These are phyloP conservation scores for Clarireedia homoeocarpa DNA, from an alignment of 2,329 filamentous ascomycete species.

Conservation along the genomic window DNA sequence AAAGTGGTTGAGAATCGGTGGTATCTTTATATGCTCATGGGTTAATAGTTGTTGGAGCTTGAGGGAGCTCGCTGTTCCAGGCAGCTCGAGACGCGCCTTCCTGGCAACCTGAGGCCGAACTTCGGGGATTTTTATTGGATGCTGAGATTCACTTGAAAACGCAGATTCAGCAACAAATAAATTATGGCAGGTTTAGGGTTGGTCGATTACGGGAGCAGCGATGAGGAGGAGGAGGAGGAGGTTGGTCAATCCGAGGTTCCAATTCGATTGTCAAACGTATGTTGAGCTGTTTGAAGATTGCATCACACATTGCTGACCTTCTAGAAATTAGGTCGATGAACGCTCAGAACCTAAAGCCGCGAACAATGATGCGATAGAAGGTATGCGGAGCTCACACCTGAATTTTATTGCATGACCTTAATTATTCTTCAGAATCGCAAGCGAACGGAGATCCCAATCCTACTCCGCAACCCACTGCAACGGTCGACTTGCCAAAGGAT, in stretches of 20 bases:
- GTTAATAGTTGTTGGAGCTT: slow-evolving; percentile 9
- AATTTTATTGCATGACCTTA: slow-evolving; percentile 8
- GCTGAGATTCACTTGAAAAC: neutral
- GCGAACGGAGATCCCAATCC: slow-evolving; percentile 8
- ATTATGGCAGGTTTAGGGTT: slow-evolving; percentile 30
- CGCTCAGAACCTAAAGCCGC: slow-evolving; percentile 9
- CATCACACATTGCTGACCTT: slow-evolving; percentile 16
- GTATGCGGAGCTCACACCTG: slow-evolving; percentile 12
- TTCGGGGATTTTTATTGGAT: neutral
- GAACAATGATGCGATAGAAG: slow-evolving; percentile 15
- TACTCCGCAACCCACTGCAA: neutral
- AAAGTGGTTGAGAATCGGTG: neutral
- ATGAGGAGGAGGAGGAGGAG: slow-evolving; percentile 32
- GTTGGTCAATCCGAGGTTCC: slow-evolving; percentile 14
- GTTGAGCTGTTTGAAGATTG: slow-evolving; percentile 1
- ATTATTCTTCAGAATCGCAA: slow-evolving; percentile 13
- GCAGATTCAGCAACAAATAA: neutral
- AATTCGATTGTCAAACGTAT: slow-evolving; percentile 17
- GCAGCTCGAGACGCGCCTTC: slow-evolving; percentile 10
- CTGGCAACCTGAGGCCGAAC: slow-evolving; percentile 2
- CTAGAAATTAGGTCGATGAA: slow-evolving; percentile 16
- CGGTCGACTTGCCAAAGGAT: neutral
- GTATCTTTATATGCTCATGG: slow-evolving; percentile 8
- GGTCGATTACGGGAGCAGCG: slow-evolving; percentile 34
- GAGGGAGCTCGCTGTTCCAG: slow-evolving; percentile 9